Evolutionary conservation across 163 green algal genomes (phyloP).

Genomic region (Smithsoniella earleae): DNA sequence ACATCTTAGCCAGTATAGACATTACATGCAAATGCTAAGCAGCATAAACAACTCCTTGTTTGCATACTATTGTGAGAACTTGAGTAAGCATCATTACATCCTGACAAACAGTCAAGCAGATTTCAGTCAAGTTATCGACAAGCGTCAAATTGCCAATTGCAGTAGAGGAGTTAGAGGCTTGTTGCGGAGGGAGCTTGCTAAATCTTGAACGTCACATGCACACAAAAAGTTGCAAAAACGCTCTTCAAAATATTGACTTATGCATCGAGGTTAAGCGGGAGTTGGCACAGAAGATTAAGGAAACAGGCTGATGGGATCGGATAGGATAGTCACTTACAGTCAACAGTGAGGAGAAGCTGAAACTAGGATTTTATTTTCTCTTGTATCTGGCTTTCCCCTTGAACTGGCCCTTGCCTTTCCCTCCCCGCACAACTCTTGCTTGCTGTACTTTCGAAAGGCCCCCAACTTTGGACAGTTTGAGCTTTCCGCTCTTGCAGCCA

Average conservation of each 20-base stretch:
- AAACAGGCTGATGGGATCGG: background rate
- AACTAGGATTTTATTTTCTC: constrained; percentile 33
- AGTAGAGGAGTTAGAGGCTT: constrained; percentile 26
- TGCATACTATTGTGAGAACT: background rate
- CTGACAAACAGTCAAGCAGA: too few relatives aligned
- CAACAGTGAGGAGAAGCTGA: background rate
- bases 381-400: constrained; percentile 79
- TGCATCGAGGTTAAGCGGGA: constrained; percentile 6
- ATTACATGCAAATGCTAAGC: too few relatives aligned
- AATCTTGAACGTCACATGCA: background rate
- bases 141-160: too few relatives aligned
- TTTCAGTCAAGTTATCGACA: too few relatives aligned
- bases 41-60: background rate
- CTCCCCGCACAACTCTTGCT: constrained; percentile 50
- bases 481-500: constrained; percentile 33
- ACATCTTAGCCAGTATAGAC: background rate
- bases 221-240: background rate
- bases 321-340: background rate
- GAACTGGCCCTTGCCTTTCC: constrained; percentile 64
- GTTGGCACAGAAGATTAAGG: background rate
- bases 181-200: background rate
- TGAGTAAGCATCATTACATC: constrained; percentile 26
- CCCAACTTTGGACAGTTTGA: constrained; percentile 37
- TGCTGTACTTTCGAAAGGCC: constrained; percentile 47
- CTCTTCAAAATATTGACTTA: constrained; percentile 8